Conservation (phyloP, 1,139 yeast species). For the Wickerhamomyces sp. region DNA sequence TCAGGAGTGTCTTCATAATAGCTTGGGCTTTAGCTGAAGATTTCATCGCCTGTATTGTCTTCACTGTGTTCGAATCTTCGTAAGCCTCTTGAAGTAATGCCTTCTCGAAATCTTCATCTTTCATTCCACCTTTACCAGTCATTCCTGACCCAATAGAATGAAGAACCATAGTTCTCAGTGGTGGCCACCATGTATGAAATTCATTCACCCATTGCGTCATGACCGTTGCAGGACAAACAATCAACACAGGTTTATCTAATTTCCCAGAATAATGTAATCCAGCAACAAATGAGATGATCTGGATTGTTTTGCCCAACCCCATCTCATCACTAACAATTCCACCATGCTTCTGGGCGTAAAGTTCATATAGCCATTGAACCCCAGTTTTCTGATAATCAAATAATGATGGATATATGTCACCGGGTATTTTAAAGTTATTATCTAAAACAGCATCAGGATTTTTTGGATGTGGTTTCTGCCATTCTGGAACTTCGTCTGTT, state of each 20-base stretch:
- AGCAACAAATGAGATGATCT: conserved; percentile 83
- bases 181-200: conserved; percentile 98
- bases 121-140: conserved; percentile 34
- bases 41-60: conserved; percentile 24
- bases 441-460: conserved; percentile 71
- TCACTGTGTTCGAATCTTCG: conserved; percentile 31
- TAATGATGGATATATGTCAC: conserved; percentile 80
- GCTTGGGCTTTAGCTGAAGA: conserved; percentile 24
- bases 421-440: conserved; percentile 71
- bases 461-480: conserved; percentile 74
- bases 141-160: conserved; percentile 94
- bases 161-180: conserved; percentile 75
- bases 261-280: conserved; percentile 80
- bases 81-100: conserved; percentile 44
- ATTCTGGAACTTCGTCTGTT: conserved; percentile 34
- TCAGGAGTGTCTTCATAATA: conserved; percentile 29
- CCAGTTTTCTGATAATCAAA: conserved; percentile 95
- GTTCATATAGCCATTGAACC: conserved; percentile 75
- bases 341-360: conserved; percentile 81
- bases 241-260: conserved; percentile 69
- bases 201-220: conserved; percentile 95
- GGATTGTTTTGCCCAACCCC: conserved; percentile 97
- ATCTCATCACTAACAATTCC: conserved; percentile 97
- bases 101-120: conserved; percentile 47
- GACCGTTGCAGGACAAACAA: conserved; percentile 97